These are phyloP conservation scores for Nitzschia putrida DNA, from an alignment of 108 stramenopile genomes.

Conservation along the genomic window DNA sequence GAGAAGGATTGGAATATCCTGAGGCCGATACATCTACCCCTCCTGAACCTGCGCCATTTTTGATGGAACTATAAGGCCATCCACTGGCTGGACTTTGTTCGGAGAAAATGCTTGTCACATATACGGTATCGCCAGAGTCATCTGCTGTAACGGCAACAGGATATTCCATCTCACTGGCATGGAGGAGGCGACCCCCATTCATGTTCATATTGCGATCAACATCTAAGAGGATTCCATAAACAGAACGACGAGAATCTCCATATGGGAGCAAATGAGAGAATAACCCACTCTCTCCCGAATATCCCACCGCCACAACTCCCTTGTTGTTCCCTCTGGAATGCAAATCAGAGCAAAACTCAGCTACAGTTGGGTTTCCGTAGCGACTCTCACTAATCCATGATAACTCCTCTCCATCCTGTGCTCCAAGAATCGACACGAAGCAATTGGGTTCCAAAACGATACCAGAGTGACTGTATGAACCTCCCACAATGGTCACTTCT, in stretches of 20 bases:
- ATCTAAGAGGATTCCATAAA: conserved; percentile 17
- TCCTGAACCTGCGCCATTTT: neutral
- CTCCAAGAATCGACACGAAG: conserved; percentile 5
- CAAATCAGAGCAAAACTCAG: conserved; percentile 18
- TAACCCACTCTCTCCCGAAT: conserved; percentile 4
- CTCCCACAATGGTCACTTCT: conserved; percentile 47
- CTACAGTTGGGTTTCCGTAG: conserved; percentile 6
- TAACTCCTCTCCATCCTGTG: neutral
- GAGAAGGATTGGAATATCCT: conserved; percentile 1
- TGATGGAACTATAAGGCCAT: neutral
- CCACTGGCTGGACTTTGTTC: neutral
- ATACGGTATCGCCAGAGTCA: conserved; percentile 2
- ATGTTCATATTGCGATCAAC: neutral
- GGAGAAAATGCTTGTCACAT: neutral
- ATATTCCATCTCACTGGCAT: conserved; percentile 17
- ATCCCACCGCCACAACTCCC: neutral
- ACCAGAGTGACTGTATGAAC: conserved; percentile 23
- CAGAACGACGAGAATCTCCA: conserved; percentile 7
- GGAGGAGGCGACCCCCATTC: conserved; percentile 10
- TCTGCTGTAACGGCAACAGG: conserved; percentile 20
- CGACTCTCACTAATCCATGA: conserved; percentile 11
- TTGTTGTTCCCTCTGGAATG: neutral
- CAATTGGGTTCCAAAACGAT: neutral
- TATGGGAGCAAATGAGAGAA: conserved; percentile 6
- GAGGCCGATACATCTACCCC: conserved; percentile 8